Evolutionary conservation across 768 basidiomycete genomes (phyloP), one percentile per base, ranked within the genome.

Genomic region (Mycena latifolia): DNA sequence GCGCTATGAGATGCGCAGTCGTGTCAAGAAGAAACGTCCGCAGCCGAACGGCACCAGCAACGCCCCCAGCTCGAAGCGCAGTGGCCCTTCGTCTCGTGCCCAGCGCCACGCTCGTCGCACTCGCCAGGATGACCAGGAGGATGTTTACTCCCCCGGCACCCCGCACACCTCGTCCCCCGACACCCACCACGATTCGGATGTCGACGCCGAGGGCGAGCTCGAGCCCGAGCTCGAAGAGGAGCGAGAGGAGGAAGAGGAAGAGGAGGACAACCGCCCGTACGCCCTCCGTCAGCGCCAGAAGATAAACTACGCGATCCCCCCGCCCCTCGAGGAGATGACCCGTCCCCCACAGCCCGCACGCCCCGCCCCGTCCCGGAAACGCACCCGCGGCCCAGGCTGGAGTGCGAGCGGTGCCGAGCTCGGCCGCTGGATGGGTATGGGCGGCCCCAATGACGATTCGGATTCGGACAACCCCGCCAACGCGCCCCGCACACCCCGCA

Each of bases 281-380:
- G 73, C 87, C 0, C 80, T 95, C 39, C 82, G 93, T 22, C 86
- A 89, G 71, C 81, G 93, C 55, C 80, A 81, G 48, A 84, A 85
- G 65, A 88, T 95, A 70, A 93, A 94, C 73, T 95, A 95, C 61
- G 89, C 90, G 15, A 91, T 94, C 24, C 92, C 91, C 1, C 93
- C 93, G 0, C 91, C 93, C 0, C 79, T 95, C 18, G 93, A 95
- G 54, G 92, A 94, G 37, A 78, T 92, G 75, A 72, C 75, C 2
- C 83, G 82, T 46, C 85, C 86, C 0, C 82, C 83, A 7, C 76
- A 80, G 1, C 59, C 69, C 3, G 14, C 61, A 9, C 61, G 69
- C 14, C 69, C 69, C 2, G 45, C 57, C 10, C 61, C 65, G 24
- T 60, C 56, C 18, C 69, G 69, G 41, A 66, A 80, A 48, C 72